These are phyloP conservation scores for Parachaetomium inaequale DNA, from an alignment of 495 filamentous ascomycete species.

Conservation along the genomic window DNA sequence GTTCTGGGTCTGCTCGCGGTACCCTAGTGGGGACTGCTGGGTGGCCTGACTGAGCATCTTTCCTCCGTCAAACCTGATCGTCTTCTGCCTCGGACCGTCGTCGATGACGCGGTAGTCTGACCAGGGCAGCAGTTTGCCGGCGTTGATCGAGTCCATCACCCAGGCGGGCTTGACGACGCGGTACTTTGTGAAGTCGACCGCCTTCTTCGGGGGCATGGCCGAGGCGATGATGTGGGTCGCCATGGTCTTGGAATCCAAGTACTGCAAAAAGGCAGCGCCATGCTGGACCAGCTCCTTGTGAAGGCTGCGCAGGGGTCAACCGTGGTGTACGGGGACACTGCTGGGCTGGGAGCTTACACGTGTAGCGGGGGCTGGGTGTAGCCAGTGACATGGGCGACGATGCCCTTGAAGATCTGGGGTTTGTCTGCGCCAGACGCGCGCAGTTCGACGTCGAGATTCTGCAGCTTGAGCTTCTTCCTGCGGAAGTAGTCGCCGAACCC, in stretches of 20 bases:
- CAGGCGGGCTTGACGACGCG: conserved; percentile 95
- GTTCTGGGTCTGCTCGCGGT: conserved; percentile 68
- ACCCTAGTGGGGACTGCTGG: conserved; percentile 49
- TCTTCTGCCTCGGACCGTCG: conserved; percentile 70
- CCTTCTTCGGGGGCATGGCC: conserved; percentile 85
- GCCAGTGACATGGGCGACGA: conserved; percentile 86
- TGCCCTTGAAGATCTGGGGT: conserved; percentile 80
- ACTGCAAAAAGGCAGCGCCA: conserved; percentile 91
- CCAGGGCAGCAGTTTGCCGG: conserved; percentile 81
- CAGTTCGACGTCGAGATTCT: conserved; percentile 83
- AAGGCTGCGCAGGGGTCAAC: conserved; percentile 39
- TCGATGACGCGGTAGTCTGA: conserved; percentile 75
- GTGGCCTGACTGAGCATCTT: conserved; percentile 60
- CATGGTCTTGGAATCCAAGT: conserved; percentile 88
- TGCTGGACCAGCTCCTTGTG: conserved; percentile 81
- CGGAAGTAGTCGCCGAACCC: conserved; percentile 88
- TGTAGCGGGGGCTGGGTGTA: conserved; percentile 90
- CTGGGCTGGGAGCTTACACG: conserved; percentile 41
- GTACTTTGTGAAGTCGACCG: conserved; percentile 77
- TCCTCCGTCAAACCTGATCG: conserved; percentile 65
- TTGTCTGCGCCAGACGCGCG: conserved; percentile 61
- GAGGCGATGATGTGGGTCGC: conserved; percentile 95
- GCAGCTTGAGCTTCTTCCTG: conserved; percentile 91
- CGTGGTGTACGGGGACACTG: background rate
- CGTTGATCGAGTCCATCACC: conserved; percentile 83